Percentiles rank a stretch among this genome's conserved stretches.
phyloP scores from a whole-genome alignment of 2,329 filamentous ascomycete genomes.

The Colletotrichum salicis region DNA sequence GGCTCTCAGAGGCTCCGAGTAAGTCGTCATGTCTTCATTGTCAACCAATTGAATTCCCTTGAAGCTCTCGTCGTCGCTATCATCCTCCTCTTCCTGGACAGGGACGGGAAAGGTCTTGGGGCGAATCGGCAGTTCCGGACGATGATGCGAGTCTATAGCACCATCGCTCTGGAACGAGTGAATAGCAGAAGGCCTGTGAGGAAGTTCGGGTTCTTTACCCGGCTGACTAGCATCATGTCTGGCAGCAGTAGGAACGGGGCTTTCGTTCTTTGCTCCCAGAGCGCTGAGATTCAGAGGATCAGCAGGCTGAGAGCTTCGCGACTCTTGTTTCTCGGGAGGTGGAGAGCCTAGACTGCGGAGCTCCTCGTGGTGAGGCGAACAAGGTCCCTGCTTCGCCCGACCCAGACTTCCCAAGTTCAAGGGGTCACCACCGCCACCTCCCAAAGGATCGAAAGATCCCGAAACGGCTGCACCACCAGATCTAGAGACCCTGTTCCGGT shows the following conservation, averaged over 20 bases:
- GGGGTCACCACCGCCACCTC: constrained; percentile 9
- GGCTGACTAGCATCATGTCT: background rate
- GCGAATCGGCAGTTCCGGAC: constrained; percentile 18
- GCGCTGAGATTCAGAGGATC: constrained; percentile 17
- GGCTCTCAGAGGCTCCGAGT: constrained; percentile 18
- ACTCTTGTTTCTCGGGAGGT: background rate
- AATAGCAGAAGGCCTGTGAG: constrained; percentile 4
- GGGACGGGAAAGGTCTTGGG: constrained; percentile 24
- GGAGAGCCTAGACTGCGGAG: constrained; percentile 7
- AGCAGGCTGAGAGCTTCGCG: background rate
- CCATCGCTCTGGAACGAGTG: constrained; percentile 28
- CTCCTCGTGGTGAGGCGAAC: constrained; percentile 16
- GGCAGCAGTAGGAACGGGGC: background rate
- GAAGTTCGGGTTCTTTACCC: background rate
- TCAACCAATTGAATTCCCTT: constrained; percentile 51
- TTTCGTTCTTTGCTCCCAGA: background rate
- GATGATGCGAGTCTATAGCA: constrained; percentile 11
- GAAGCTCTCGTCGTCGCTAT: constrained; percentile 48
- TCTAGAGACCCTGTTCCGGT: constrained; percentile 21
- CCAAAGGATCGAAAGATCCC: constrained; percentile 18
- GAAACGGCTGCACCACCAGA: constrained; percentile 1
- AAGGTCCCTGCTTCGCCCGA: constrained; percentile 1
- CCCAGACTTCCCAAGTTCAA: constrained; percentile 7
- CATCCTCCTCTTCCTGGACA: constrained; percentile 6
- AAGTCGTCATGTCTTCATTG: constrained; percentile 42